Evolutionary conservation across 2,329 filamentous ascomycete genomes (phyloP).

Genomic region (Penicillium sp.): DNA sequence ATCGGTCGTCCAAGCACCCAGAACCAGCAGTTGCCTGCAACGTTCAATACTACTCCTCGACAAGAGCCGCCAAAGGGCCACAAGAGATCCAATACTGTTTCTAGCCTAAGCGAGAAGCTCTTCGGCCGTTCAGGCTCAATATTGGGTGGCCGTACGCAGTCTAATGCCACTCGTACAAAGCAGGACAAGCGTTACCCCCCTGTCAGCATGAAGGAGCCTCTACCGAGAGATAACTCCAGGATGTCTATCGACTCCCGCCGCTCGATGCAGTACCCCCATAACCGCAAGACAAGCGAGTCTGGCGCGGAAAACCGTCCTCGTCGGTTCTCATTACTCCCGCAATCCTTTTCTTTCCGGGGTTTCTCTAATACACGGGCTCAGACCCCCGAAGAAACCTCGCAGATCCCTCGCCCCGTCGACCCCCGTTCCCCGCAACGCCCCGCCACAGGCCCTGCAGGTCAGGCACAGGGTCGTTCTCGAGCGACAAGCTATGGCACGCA

Average conservation of each 20-base stretch:
- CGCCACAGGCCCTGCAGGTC: conserved; percentile 33
- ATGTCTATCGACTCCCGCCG: conserved; percentile 71
- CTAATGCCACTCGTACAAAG: conserved; percentile 42
- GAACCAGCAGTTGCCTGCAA: conserved; percentile 54
- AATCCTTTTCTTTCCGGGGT: conserved; percentile 62
- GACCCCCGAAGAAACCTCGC: conserved; percentile 44
- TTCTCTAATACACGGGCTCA: conserved; percentile 57
- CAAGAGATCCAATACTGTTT: conserved; percentile 72
- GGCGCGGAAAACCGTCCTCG: conserved; percentile 59
- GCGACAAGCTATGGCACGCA: conserved; percentile 33
- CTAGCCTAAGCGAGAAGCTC: conserved; percentile 76
- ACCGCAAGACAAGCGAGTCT: conserved; percentile 69
- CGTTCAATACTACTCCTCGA: conserved; percentile 57
- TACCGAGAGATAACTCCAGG: conserved; percentile 58
- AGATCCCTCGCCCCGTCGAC: conserved; percentile 36
- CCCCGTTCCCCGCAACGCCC: conserved; percentile 30
- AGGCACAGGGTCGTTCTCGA: conserved; percentile 19
- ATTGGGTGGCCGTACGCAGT: conserved; percentile 59
- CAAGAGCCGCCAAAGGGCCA: conserved; percentile 52
- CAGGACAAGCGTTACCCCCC: conserved; percentile 74
- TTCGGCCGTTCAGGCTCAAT: conserved; percentile 81
- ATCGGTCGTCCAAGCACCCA: conserved; percentile 61
- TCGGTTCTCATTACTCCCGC: conserved; percentile 69
- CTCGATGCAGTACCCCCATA: conserved; percentile 67
- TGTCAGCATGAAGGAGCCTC: conserved; percentile 79